phyloP scores from a whole-genome alignment of 1,284 basidiomycete genomes.

The Boletus sp. region DNA sequence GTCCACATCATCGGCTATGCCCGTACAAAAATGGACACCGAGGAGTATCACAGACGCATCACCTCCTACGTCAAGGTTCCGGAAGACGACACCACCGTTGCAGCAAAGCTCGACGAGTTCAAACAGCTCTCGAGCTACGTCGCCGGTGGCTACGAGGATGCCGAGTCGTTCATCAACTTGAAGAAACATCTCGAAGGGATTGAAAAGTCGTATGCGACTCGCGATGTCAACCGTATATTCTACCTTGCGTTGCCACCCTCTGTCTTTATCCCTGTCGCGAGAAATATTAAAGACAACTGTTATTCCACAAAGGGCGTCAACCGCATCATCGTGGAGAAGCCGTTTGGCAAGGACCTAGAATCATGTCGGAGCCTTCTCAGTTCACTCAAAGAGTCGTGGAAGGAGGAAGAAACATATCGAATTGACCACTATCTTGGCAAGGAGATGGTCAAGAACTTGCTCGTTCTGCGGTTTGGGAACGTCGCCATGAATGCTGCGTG shows the following conservation, averaged over 20 bases:
- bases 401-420: constrained; percentile 94
- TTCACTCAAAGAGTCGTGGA: constrained; percentile 83
- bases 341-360: constrained; percentile 91
- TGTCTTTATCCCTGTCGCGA: constrained; percentile 87
- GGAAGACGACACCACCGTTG: constrained; percentile 55
- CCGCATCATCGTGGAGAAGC: constrained; percentile 94
- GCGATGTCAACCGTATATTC: constrained; percentile 77
- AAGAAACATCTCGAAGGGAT: constrained; percentile 74
- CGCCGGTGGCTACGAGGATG: constrained; percentile 84
- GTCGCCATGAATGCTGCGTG: constrained; percentile 81
- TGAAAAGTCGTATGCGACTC: constrained; percentile 64
- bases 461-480: constrained; percentile 92
- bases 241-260: constrained; percentile 93
- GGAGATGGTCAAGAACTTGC: constrained; percentile 98
- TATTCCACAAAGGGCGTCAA: constrained; percentile 69
- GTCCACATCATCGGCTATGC: constrained; percentile 93
- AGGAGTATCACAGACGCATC: constrained; percentile 81
- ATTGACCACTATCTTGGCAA: constrained; percentile 98
- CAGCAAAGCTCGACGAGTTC: constrained; percentile 74
- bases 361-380: constrained; percentile 79
- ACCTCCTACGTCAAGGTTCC: constrained; percentile 82
- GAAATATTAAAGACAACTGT: constrained; percentile 77
- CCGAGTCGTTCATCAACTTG: constrained; percentile 72
- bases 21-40: constrained; percentile 88
- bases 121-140: constrained; percentile 78